Evolutionary conservation across 495 filamentous ascomycete species (phyloP).

Genomic region (Aspergillus kassunensis): DNA sequence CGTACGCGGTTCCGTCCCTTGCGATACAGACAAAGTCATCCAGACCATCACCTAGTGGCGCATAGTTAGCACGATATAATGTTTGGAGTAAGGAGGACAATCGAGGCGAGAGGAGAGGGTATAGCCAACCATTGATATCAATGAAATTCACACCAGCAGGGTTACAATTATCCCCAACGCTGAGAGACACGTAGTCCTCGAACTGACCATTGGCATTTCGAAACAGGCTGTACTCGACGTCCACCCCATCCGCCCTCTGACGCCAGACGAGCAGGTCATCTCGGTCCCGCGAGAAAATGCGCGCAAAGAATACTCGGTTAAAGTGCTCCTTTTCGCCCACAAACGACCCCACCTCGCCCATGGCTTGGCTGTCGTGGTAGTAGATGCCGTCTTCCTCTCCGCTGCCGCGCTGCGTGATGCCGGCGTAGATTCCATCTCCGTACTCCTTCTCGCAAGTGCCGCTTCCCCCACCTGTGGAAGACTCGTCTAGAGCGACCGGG

Average conservation of each 20-base stretch:
- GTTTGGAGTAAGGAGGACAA: too few species aligned
- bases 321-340: neutral
- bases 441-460: slow-evolving; percentile 9
- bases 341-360: too few species aligned
- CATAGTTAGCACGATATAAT: too few species aligned
- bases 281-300: neutral
- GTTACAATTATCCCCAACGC: neutral
- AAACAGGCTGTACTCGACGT: too few species aligned
- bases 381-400: slow-evolving; percentile 11
- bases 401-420: slow-evolving; percentile 4
- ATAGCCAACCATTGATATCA: slow-evolving; percentile 26
- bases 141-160: slow-evolving; percentile 10
- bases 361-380: neutral
- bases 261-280: neutral
- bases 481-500: neutral
- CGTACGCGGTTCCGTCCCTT: slow-evolving; percentile 2
- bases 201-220: neutral
- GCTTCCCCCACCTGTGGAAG: too few species aligned
- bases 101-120: too few species aligned
- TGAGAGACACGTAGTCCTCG: neutral
- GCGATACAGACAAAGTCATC: slow-evolving; percentile 20
- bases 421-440: neutral
- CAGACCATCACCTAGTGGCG: slow-evolving; percentile 7
- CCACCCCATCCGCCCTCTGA: neutral
- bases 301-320: neutral